Percentiles rank a stretch among this genome's conserved stretches.
Conservation (phyloP, 2,329 filamentous ascomycete species). For the Alternaria hordeiaustralica region DNA sequence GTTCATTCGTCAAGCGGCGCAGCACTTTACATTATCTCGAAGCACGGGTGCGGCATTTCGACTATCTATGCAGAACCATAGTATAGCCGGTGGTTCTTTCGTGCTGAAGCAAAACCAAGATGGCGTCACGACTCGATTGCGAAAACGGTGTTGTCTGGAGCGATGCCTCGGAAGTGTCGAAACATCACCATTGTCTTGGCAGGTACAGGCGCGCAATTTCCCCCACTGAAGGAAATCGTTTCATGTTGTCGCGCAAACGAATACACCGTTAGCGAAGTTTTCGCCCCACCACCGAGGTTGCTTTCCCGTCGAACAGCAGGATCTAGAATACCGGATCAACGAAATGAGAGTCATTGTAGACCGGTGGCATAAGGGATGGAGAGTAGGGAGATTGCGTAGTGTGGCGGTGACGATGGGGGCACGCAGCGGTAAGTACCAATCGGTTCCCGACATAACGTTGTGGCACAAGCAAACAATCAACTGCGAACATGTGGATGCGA, state of each 20-base stretch:
- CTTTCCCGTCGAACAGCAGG: conserved; percentile 8
- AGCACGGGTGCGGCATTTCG: not conserved
- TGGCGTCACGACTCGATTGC: not conserved
- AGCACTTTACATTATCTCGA: not conserved
- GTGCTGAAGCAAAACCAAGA: not conserved
- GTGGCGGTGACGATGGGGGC: not conserved
- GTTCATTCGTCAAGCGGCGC: not conserved
- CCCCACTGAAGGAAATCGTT: conserved; percentile 22
- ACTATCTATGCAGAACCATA: not conserved
- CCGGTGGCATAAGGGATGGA: not conserved
- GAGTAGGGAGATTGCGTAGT: not conserved
- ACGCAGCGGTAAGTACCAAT: not conserved
- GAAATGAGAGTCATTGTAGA: conserved; percentile 3
- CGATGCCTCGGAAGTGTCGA: conserved; percentile 11
- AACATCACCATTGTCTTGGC: conserved; percentile 16
- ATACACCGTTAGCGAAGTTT: conserved; percentile 17
- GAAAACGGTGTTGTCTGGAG: not conserved
- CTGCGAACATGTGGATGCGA: not conserved
- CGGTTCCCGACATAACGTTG: not conserved
- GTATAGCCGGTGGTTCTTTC: conserved; percentile 2
- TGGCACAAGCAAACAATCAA: conserved; percentile 1
- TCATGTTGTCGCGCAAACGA: conserved; percentile 14
- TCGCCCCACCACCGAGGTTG: conserved; percentile 16
- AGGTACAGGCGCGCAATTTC: conserved; percentile 23
- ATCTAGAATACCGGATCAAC: conserved; percentile 15